Evolutionary conservation across 225 moss, liverwort and hornwort genomes (phyloP).

Genomic region (Asterella californica): DNA sequence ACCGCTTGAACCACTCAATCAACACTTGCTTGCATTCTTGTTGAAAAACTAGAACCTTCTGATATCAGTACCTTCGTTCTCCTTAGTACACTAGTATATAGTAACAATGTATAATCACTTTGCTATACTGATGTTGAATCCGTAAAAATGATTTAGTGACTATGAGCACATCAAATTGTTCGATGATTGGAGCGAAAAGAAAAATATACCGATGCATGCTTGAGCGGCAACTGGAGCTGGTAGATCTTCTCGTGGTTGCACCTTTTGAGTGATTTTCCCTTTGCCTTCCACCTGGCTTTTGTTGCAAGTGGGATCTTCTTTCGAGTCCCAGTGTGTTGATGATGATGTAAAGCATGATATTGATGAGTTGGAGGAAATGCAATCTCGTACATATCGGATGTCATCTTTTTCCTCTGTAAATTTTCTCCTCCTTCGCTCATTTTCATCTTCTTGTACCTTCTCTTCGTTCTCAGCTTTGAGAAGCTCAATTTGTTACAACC

Average conservation of each 20-base stretch:
- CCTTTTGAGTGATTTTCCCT: constrained; percentile 21
- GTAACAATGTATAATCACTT: no score
- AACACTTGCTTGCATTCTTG: neutral
- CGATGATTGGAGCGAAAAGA: neutral
- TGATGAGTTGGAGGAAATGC: constrained; percentile 11
- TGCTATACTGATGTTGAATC: no score
- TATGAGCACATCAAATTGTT: neutral
- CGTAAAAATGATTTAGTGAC: neutral
- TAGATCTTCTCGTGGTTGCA: constrained; percentile 16
- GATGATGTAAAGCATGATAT: neutral
- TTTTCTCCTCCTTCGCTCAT: constrained; percentile 18
- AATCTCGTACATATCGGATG: constrained; percentile 12
- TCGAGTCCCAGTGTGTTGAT: neutral
- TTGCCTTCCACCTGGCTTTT: constrained; percentile 33
- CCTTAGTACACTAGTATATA: neutral
- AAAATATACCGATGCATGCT: constrained; percentile 20
- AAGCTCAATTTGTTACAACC: neutral
- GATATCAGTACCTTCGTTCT: neutral
- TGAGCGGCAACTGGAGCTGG: constrained; percentile 17
- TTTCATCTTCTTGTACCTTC: constrained; percentile 13
- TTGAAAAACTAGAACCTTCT: neutral
- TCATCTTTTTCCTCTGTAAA: constrained; percentile 9
- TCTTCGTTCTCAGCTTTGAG: constrained; percentile 1
- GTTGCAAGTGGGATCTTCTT: constrained; percentile 10
- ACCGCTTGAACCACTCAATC: no score